Base-by-base conservation (phyloP, 2,329 filamentous ascomycete species). In the Magnaporthiopsis poae region DNA sequence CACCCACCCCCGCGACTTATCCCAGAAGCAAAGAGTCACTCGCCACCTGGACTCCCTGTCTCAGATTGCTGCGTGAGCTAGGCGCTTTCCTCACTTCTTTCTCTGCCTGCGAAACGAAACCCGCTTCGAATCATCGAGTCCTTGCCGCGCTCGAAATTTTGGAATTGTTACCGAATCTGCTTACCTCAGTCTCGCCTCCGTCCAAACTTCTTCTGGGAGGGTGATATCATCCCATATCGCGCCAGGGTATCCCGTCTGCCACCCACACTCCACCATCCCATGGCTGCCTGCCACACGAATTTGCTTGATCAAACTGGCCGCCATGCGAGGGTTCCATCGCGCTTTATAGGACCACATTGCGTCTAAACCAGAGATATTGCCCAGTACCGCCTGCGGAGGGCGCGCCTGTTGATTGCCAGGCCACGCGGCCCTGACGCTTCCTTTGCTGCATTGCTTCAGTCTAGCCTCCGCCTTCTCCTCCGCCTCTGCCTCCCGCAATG, bases 401-500 rank as follows among this genome's bases (percentile, higher is more conserved):
- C n/a, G 46, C 13, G 46, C 46, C 46, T 56, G 21, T 56, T 56
- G 21, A 56, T 56, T n/a, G 18, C 46, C 21, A 56, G 46, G 46
- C 46, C 12, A 56, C 46, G 21, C 46, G 46, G 3, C 9, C 46
- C 46, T 25, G 46, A 25, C 9, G 15, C 46, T n/a, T 56, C 3
- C 18, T 25, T n/a, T 56, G 46, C 46, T 52, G 7, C 46, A 4
- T 56, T 25, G 46, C 46, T 56, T 8, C 46, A 21, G 46, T 21
- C 46, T 5, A 2, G 46, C 46, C 21, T 25, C 31, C 18, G 29
- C 29, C 46, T 56, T 31, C 21, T 59, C 46, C 18, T 56, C 36
- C 25, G n/a, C 60, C 60, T 25, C 56, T 15, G 25, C 60, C 60
- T 18, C 25, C 46, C 46, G 46, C 46, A 12, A 67, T 67, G 66